These are phyloP conservation scores for Fagopyrum tataricum DNA, from an alignment of 148 eudicot species.

Conservation along the genomic window DNA sequence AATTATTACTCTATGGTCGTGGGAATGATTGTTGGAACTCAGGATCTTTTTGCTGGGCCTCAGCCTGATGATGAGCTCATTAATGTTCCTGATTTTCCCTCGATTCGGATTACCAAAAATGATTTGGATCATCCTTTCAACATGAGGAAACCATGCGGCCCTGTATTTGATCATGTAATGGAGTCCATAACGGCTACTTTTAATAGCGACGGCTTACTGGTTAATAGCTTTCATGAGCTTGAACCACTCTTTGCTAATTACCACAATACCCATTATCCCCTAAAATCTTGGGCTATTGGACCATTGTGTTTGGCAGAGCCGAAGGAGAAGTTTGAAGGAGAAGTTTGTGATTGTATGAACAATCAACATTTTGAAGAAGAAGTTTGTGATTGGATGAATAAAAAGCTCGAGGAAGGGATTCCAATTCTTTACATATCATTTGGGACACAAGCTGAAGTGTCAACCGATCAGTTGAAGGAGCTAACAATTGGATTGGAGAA, in stretches of 20 bases:
- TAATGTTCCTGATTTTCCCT: conserved; percentile 30
- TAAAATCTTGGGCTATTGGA: conserved; percentile 47
- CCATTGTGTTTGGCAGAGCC: conserved; percentile 48
- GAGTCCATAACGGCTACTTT: conserved; percentile 14
- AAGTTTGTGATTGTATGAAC: no score
- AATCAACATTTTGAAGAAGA: not conserved
- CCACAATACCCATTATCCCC: conserved; percentile 16
- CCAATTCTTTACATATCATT: conserved; percentile 57
- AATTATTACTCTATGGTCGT: conserved; percentile 20
- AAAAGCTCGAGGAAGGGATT: conserved; percentile 21
- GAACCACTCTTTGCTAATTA: conserved; percentile 37
- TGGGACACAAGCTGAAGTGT: conserved; percentile 60
- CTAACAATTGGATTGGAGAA: conserved; percentile 45
- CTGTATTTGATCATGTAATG: conserved; percentile 23
- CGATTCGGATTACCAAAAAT: conserved; percentile 41
- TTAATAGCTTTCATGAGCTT: conserved; percentile 50
- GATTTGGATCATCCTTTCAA: conserved; percentile 31
- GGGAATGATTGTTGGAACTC: not conserved
- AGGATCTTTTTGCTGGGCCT: conserved; percentile 14
- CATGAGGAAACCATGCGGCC: conserved; percentile 31
- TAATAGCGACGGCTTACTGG: conserved; percentile 38
- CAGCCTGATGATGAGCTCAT: conserved; percentile 36
- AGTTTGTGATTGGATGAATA: conserved; percentile 56
- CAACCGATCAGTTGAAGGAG: conserved; percentile 41
- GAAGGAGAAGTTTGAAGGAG: not conserved